These are phyloP conservation scores for Cladosporium sp. DNA, from an alignment of 2,329 filamentous ascomycete species.

Conservation along the genomic window DNA sequence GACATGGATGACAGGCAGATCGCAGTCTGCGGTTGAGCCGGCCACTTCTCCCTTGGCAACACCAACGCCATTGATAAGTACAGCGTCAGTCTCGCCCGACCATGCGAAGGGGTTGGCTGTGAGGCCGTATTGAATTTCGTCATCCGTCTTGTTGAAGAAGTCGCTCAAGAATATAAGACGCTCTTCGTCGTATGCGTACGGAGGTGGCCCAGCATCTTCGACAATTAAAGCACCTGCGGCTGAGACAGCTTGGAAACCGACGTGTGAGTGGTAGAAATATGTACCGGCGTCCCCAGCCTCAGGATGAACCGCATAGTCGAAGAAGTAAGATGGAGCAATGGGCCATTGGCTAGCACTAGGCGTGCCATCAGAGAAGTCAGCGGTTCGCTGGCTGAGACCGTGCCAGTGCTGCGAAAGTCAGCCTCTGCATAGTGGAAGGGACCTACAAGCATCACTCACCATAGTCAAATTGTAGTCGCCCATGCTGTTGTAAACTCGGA, in stretches of 20 bases:
- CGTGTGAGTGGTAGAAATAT: slow-evolving; percentile 66
- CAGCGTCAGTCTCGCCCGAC: slow-evolving; percentile 53
- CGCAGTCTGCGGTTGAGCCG: slow-evolving; percentile 32
- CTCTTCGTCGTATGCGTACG: slow-evolving; percentile 62
- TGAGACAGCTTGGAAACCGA: slow-evolving; percentile 59
- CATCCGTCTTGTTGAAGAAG: slow-evolving; percentile 53
- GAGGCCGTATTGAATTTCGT: slow-evolving; percentile 48
- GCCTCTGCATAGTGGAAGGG: background rate
- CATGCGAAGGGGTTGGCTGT: slow-evolving; percentile 42
- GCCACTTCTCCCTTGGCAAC: slow-evolving; percentile 18
- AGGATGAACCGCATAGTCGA: slow-evolving; percentile 62
- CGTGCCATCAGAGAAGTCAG: slow-evolving; percentile 62
- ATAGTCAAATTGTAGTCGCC: slow-evolving; percentile 27
- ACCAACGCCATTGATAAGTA: slow-evolving; percentile 42
- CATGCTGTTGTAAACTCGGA: slow-evolving; percentile 58
- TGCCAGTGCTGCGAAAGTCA: slow-evolving; percentile 56
- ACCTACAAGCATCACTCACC: background rate
- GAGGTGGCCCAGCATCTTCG: slow-evolving; percentile 37
- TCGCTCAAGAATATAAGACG: slow-evolving; percentile 54
- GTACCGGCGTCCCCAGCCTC: slow-evolving; percentile 54
- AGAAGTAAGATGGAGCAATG: slow-evolving; percentile 57
- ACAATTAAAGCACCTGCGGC: slow-evolving; percentile 57
- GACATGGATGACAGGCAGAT: slow-evolving; percentile 49
- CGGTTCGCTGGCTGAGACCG: slow-evolving; percentile 55
- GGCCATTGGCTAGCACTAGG: slow-evolving; percentile 62